Percentiles rank a stretch among this genome's conserved stretches.
Conservation (phyloP, 495 filamentous ascomycete species). For the Cryomyces minteri region DNA sequence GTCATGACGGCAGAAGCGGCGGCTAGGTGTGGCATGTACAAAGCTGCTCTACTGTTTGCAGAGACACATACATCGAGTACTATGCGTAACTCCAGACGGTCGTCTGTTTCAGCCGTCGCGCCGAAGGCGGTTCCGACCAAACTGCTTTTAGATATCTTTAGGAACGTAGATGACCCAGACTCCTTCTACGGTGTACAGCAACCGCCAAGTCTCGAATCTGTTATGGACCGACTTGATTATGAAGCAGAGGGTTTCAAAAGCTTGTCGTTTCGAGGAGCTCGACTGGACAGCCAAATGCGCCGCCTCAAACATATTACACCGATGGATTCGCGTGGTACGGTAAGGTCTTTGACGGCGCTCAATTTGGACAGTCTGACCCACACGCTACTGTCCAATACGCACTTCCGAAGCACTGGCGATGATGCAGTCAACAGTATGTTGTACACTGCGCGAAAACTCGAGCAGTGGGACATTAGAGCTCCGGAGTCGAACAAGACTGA, state of each 20-base stretch:
- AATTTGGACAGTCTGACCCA: slow-evolving; percentile 56
- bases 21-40: slow-evolving; percentile 65
- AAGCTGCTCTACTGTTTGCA: slow-evolving; percentile 66
- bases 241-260: slow-evolving; percentile 78
- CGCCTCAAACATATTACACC: slow-evolving; percentile 20
- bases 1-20: slow-evolving; percentile 56
- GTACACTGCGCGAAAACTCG: slow-evolving; percentile 65
- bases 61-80: slow-evolving; percentile 34
- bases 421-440: slow-evolving; percentile 48
- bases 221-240: slow-evolving; percentile 74
- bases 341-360: slow-evolving; percentile 44
- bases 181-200: slow-evolving; percentile 89
- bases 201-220: slow-evolving; percentile 49
- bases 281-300: slow-evolving; percentile 69
- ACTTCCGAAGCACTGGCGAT: slow-evolving; percentile 22
- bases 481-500: slow-evolving; percentile 40
- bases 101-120: slow-evolving; percentile 27
- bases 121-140: slow-evolving; percentile 41
- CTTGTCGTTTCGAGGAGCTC: slow-evolving; percentile 79
- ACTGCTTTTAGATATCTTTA: slow-evolving; percentile 62
- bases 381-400: slow-evolving; percentile 46
- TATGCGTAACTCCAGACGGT: slow-evolving; percentile 39
- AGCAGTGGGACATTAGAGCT: slow-evolving; percentile 81
- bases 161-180: slow-evolving; percentile 86
- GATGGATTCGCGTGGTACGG: slow-evolving; percentile 25